These are phyloP conservation scores for Talaromyces adpressus DNA, from an alignment of 495 filamentous ascomycete genomes.

Conservation along the genomic window DNA sequence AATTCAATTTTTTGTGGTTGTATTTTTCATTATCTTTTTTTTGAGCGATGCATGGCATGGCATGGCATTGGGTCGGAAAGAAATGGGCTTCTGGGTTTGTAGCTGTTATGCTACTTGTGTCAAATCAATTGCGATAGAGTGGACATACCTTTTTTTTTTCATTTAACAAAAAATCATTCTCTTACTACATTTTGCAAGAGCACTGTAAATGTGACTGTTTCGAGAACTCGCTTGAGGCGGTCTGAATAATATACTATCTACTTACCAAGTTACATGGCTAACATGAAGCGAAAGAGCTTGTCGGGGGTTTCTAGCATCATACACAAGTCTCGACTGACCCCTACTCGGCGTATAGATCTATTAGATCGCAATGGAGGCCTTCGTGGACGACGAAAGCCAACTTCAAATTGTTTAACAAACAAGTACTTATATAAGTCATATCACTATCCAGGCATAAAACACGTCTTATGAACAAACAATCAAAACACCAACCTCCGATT, in stretches of 20 bases:
- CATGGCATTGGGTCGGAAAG: constrained; percentile 9
- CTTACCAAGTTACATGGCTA: too few species aligned
- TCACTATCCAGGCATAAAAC: neutral
- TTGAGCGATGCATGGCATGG: constrained; percentile 12
- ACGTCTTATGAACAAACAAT: neutral
- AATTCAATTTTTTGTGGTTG: neutral
- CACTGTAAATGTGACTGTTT: too few species aligned
- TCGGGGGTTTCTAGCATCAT: too few species aligned
- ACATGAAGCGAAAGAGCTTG: too few species aligned
- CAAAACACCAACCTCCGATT: neutral
- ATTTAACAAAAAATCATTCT: neutral
- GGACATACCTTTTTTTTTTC: neutral
- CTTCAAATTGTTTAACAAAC: neutral
- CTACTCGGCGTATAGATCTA: too few species aligned
- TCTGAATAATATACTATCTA: too few species aligned
- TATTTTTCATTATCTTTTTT: neutral
- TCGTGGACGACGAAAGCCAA: too few species aligned
- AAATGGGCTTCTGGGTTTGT: constrained; percentile 7
- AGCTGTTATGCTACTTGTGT: neutral
- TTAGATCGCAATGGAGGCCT: too few species aligned
- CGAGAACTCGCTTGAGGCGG: too few species aligned
- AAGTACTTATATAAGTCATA: neutral
- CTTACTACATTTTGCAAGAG: too few species aligned
- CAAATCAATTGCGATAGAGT: constrained; percentile 1
- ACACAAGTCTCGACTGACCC: too few species aligned